Evolutionary conservation across 164 flowering plant species (phyloP).

Genomic region (Malania oleifera): DNA sequence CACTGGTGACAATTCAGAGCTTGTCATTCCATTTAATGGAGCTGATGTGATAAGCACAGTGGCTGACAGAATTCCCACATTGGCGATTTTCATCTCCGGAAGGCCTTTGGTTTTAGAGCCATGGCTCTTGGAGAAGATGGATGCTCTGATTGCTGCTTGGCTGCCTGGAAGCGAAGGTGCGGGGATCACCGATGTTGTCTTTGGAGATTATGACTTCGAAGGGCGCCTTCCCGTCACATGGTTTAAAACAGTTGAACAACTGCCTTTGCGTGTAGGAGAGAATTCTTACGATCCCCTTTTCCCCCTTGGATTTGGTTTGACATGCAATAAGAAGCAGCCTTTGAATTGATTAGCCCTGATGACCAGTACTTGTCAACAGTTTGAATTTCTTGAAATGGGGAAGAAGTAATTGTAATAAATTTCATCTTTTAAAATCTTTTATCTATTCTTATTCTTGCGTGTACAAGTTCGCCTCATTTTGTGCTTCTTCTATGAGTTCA

Average conservation of each 20-base stretch:
- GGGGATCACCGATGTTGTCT: constrained; percentile 72
- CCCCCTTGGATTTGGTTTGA: constrained; percentile 73
- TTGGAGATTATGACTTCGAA: constrained; percentile 66
- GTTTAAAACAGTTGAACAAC: constrained; percentile 60
- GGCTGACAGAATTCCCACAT: constrained; percentile 56
- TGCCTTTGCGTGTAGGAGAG: constrained; percentile 52
- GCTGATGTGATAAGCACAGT: constrained; percentile 38
- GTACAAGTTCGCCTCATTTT: background rate
- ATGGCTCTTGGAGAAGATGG: constrained; percentile 49
- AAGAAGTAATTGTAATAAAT: background rate
- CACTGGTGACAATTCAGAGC: constrained; percentile 56
- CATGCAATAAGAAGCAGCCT: constrained; percentile 13
- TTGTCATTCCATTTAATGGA: constrained; percentile 59
- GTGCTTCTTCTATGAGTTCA: background rate
- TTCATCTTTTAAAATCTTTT: too few species aligned
- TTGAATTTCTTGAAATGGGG: background rate
- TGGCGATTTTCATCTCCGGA: constrained; percentile 70
- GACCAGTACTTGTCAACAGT: background rate
- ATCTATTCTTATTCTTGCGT: background rate
- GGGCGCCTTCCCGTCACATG: constrained; percentile 71
- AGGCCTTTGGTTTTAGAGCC: constrained; percentile 68
- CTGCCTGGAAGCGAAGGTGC: constrained; percentile 79
- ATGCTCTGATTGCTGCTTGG: constrained; percentile 80
- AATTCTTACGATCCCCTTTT: constrained; percentile 58
- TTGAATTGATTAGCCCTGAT: background rate